Evolutionary conservation across 768 basidiomycete genomes (phyloP).

Genomic region (Suillus variegatus): DNA sequence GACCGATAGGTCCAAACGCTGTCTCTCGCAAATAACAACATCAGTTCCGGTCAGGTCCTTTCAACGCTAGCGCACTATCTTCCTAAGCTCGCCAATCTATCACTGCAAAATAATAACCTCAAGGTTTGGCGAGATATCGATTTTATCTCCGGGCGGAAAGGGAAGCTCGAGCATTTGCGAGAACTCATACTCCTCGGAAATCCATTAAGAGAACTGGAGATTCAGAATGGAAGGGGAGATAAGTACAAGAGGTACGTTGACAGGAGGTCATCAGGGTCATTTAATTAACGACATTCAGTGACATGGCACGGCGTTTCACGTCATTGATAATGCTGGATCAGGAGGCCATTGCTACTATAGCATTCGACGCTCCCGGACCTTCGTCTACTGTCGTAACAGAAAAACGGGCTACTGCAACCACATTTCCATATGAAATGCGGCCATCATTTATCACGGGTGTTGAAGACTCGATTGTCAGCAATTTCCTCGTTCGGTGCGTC

Average conservation of each 20-base stretch:
- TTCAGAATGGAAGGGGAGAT: slow-evolving; percentile 55
- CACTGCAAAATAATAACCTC: slow-evolving; percentile 77
- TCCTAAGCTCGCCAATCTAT: slow-evolving; percentile 77
- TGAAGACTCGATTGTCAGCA: slow-evolving; percentile 64
- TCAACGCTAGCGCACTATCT: slow-evolving; percentile 69
- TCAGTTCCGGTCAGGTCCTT: slow-evolving; percentile 59
- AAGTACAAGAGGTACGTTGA: slow-evolving; percentile 66
- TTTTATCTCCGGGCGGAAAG: slow-evolving; percentile 55
- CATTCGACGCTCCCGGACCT: slow-evolving; percentile 71
- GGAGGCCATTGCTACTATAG: slow-evolving; percentile 72
- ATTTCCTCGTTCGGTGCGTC: slow-evolving; percentile 76
- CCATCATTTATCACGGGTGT: slow-evolving; percentile 77
- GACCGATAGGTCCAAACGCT: slow-evolving; percentile 66
- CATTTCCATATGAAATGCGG: slow-evolving; percentile 77
- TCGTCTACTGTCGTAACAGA: slow-evolving; percentile 41
- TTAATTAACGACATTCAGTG: slow-evolving; percentile 45
- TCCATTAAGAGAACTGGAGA: slow-evolving; percentile 67
- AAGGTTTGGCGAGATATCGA: slow-evolving; percentile 71
- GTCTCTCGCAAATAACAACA: slow-evolving; percentile 81
- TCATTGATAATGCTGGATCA: slow-evolving; percentile 84
- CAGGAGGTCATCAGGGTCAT: not conserved
- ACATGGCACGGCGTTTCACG: slow-evolving; percentile 78
- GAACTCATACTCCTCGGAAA: slow-evolving; percentile 78
- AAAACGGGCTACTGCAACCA: slow-evolving; percentile 57
- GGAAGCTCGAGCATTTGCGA: slow-evolving; percentile 61